A percentile compares a stretch with the other conserved stretches of the same genome.
These are phyloP conservation scores for Phtheirospermum japonicum DNA, from an alignment of 257 asterid genomes.

Conservation along the genomic window DNA sequence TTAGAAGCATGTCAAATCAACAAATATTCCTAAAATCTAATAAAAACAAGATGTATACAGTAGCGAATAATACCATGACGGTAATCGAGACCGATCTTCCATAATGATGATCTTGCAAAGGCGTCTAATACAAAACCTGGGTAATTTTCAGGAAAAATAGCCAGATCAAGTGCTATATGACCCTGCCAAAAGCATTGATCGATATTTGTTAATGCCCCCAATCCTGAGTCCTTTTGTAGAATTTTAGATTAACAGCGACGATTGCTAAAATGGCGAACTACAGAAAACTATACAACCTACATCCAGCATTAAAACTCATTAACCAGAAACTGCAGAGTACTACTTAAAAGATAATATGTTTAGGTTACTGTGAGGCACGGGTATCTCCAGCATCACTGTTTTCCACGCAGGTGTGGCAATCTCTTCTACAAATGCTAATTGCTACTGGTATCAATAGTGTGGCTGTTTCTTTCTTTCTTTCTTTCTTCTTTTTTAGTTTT, in stretches of 20 bases:
- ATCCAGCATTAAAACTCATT: background rate
- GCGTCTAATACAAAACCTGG: slow-evolving; percentile 97
- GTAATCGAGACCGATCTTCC: slow-evolving; percentile 99
- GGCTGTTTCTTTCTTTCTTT: background rate
- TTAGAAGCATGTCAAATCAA: slow-evolving; percentile 10
- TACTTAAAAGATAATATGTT: background rate
- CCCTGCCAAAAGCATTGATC: slow-evolving; percentile 55
- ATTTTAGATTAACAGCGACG: background rate
- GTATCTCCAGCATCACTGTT: background rate
- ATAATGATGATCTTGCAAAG: slow-evolving; percentile 86
- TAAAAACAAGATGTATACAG: slow-evolving; percentile 1
- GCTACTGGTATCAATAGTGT: background rate
- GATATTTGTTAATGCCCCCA: slow-evolving; percentile 18
- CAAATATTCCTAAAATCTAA: slow-evolving; percentile 2
- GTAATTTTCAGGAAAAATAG: slow-evolving; percentile 88
- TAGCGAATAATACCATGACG: slow-evolving; percentile 68
- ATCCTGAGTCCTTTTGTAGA: background rate
- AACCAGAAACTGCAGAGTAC: background rate
- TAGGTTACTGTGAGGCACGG: background rate
- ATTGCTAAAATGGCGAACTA: background rate
- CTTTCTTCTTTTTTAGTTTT: background rate
- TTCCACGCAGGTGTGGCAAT: too few species aligned
- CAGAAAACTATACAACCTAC: slow-evolving; percentile 1
- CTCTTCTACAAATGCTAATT: too few species aligned
- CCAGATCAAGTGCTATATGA: slow-evolving; percentile 95